These are phyloP conservation scores for Cyberlindnera amylophila DNA, from an alignment of 805 yeast species.

Conservation along the genomic window DNA sequence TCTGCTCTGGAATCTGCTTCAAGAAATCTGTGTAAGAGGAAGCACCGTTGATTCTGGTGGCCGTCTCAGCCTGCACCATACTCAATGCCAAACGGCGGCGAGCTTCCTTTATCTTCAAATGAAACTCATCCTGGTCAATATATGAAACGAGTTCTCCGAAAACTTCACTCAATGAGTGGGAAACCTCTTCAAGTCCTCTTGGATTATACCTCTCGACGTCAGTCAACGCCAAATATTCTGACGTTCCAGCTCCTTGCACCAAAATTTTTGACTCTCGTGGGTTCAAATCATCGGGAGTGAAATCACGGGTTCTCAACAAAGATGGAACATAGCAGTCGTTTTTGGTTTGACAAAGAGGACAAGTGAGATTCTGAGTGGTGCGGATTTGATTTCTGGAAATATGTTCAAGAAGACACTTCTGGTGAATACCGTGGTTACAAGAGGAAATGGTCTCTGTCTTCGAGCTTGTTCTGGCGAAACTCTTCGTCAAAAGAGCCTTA, in stretches of 20 bases:
- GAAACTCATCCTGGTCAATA: background rate
- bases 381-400: constrained; percentile 48
- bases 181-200: too few relatives aligned
- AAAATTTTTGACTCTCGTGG: background rate
- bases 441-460: constrained; percentile 36
- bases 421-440: constrained; percentile 95
- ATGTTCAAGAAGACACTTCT: constrained; percentile 66
- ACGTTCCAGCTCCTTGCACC: too few relatives aligned
- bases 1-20: constrained; percentile 35
- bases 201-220: background rate
- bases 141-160: background rate
- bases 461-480: too few relatives aligned
- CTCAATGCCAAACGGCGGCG: constrained; percentile 39
- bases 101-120: background rate
- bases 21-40: constrained; percentile 31
- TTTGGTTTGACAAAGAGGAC: constrained; percentile 89
- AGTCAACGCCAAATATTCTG: too few relatives aligned
- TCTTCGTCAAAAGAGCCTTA: constrained; percentile 18
- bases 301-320: constrained; percentile 20
- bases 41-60: constrained; percentile 45
- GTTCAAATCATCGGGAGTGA: constrained; percentile 30
- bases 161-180: constrained; percentile 1
- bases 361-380: constrained; percentile 44
- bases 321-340: constrained; percentile 74
- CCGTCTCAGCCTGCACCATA: constrained; percentile 54